Evolutionary conservation across 2,329 filamentous ascomycete species (phyloP), one percentile per base, ranked within the genome.

Genomic region (Sphaerostilbella broomeana): DNA sequence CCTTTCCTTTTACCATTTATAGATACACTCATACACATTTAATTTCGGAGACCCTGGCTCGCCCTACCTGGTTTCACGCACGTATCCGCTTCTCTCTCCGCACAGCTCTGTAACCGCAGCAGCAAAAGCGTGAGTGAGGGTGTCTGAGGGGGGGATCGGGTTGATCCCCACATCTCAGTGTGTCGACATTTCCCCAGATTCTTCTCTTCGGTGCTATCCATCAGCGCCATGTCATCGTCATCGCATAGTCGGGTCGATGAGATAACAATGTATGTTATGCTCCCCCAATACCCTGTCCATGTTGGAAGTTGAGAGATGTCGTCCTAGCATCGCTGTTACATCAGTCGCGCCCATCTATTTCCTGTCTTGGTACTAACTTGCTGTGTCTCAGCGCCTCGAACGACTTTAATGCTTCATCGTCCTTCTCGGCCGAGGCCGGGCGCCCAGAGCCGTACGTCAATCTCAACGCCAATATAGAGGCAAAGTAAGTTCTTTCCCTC

Each of bases 391-490:
- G 51, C 34, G 47, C 43, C 39, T 53, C 47, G 13, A 49, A 52
- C 28, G 50, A 56, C 24, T 50, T 55, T 28, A 52, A 55, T 24
- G 47, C 50, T 13, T 54, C 57, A 35, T 52, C 56, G 13, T 54
- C 56, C 36, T 51, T 54, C 22, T 57, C 55, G 22, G 52, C 58
- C 26, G 64, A 69, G 47, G 59, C 61, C 42, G 64, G 60, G 16
- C 56, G 51, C 32, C 46, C 50, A 16, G 51, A 56, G 20, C 52
- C 56, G n/a, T 54, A 54, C 28, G 53, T 68, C 31, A 65, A 70
- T 39, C 61, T 71, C 27, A 68, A 69, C 45, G 51, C 61, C 41
- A 72, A 72, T 44, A 45, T 64, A 22, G 67, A 69, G 44, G 69
- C 67, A 41, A 68, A 61, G 68, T 70, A 54, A 17, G 64, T 57